phyloP scores from a whole-genome alignment of 2,329 filamentous ascomycete species.

The Cordyceps cateniannulata region DNA sequence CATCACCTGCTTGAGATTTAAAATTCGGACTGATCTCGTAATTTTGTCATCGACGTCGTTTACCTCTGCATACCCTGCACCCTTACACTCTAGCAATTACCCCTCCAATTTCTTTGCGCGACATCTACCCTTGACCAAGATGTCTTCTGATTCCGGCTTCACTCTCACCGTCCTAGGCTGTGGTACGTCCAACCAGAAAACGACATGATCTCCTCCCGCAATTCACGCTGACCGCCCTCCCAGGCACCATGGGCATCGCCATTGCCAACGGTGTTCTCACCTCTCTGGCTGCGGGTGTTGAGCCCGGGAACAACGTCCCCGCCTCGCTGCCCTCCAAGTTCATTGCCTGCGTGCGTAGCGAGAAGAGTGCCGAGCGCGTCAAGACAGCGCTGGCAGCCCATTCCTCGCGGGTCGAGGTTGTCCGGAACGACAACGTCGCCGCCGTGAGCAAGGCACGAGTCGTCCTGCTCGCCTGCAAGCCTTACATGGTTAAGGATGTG shows the following conservation, averaged over 20 bases:
- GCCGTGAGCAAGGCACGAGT: conserved; percentile 65
- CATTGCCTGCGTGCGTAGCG: conserved; percentile 71
- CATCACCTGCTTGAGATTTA: conserved; percentile 10
- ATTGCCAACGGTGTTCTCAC: conserved; percentile 75
- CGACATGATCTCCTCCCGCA: background rate
- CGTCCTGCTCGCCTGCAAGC: conserved; percentile 74
- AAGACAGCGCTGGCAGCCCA: conserved; percentile 59
- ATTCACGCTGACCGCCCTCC: conserved; percentile 14
- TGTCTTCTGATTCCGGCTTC: conserved; percentile 30
- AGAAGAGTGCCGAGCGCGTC: conserved; percentile 63
- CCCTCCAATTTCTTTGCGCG: background rate
- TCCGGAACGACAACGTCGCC: conserved; percentile 64
- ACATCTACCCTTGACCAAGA: conserved; percentile 9
- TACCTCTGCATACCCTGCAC: background rate
- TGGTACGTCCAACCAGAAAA: conserved; percentile 46
- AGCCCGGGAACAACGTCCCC: conserved; percentile 43
- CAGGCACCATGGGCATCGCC: conserved; percentile 79
- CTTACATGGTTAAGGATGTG: conserved; percentile 64
- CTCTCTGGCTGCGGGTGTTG: conserved; percentile 51
- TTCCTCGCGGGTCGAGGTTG: conserved; percentile 54
- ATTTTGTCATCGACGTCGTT: too few relatives aligned
- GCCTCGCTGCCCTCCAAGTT: conserved; percentile 63
- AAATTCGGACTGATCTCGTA: background rate
- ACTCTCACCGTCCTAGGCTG: conserved; percentile 78
- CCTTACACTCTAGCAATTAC: background rate